phyloP scores from a whole-genome alignment of 805 yeast genomes.

The Candida glaebosa region DNA sequence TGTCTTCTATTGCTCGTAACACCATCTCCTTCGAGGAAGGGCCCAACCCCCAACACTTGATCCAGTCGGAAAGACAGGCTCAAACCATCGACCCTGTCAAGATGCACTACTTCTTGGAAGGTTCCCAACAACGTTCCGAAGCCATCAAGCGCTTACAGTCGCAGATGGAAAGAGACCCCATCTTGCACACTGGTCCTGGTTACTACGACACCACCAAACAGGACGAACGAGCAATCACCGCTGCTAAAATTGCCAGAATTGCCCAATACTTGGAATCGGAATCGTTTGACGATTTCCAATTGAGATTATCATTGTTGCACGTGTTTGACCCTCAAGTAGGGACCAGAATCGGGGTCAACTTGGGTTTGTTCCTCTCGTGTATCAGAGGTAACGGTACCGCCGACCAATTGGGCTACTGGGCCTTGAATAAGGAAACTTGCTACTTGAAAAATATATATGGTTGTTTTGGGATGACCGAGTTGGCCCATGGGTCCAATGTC shows the following conservation, averaged over 20 bases:
- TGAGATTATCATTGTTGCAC: constrained; percentile 34
- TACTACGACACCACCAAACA: constrained; percentile 32
- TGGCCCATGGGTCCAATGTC: constrained; percentile 92
- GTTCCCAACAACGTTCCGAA: constrained; percentile 28
- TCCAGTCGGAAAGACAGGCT: constrained; percentile 27
- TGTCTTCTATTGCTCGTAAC: constrained; percentile 13
- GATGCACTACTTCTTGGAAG: constrained; percentile 38
- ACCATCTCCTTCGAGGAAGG: constrained; percentile 16
- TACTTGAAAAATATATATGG: constrained; percentile 52
- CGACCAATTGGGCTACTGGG: constrained; percentile 37
- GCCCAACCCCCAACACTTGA: constrained; percentile 25
- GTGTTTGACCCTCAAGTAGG: constrained; percentile 37
- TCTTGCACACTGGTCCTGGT: constrained; percentile 24
- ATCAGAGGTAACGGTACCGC: constrained; percentile 40
- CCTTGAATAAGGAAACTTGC: constrained; percentile 29
- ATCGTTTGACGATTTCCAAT: constrained; percentile 25
- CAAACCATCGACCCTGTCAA: constrained; percentile 17
- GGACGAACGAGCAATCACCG: constrained; percentile 30
- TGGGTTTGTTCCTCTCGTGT: constrained; percentile 38
- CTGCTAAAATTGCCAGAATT: constrained; percentile 32
- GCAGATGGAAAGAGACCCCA: constrained; percentile 37
- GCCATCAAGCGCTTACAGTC: constrained; percentile 26
- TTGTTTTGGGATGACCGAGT: constrained; percentile 90
- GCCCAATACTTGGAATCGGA: constrained; percentile 35
- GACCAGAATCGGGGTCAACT: constrained; percentile 35